Base-by-base conservation (phyloP, 257 asterid genomes). In the Agastache rugosa region DNA sequence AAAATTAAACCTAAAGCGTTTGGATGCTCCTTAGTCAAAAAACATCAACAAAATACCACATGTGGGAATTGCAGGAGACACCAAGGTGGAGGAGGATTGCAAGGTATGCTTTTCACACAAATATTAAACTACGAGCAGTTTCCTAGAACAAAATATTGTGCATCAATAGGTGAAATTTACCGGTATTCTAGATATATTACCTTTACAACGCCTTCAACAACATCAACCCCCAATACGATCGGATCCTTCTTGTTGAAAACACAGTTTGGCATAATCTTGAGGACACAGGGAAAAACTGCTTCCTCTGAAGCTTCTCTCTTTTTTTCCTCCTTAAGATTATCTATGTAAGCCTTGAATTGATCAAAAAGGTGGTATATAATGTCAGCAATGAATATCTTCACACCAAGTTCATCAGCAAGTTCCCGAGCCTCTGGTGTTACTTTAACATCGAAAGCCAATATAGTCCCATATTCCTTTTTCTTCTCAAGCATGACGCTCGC, bases 401-500 rank as follows among this genome's bases (percentile, higher is more conserved):
- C 98, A 41, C 98, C 96, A 77, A 86, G 85, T 67, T 92, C 98
- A 66, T 92, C 98, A 7, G 99, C 91, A 45, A 89, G 96, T 67
- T 92, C 96, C 79, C 96, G 88, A 78, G 98, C 96, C 80, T 92
- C 99, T 42, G 85, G 91, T 12, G 98, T 90, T 67, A 92, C 98
- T 85, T 82, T 92, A 53, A 95, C 98, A 74, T 92, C 99, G 54
- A 95, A 95, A 22, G 99, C 99, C 83, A 95, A 84, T 77, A 92
- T 90, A 35, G 97, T 92, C 55, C 87, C 97, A 78, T 79, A 95
- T 83, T 92, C 98, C 79, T 88, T 95, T 85, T 88, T 88, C 93
- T 92, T 95, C 88, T 95, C 98, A 69, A 95, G 99, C 99, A 92
- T 95, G 39, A 90, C 98, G 76, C 97, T 95, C 4, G 98, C 97